Evolutionary conservation across 345 rosid species (phyloP), one percentile per base, ranked within the genome.

Genomic region (Syzygium aqueum): DNA sequence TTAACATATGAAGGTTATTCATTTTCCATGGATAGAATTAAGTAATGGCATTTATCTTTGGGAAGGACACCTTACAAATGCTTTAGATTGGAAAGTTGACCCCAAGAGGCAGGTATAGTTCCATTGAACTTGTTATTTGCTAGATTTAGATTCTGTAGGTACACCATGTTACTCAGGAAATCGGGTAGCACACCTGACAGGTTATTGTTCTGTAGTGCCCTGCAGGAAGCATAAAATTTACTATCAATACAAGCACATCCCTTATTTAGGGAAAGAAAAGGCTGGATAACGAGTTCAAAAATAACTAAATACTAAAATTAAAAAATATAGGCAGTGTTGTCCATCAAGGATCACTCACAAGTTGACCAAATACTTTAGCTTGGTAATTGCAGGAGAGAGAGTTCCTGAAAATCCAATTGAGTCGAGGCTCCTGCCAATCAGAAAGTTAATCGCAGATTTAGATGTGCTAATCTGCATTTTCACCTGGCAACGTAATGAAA

Each of bases 331-430:
- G 43, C 50, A 37, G 21, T 57, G 11, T 85, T 43, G 61, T 27
- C 54, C 83, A 84, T 85, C 87, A 87, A 84, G 59, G 51, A 65
- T 78, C 73, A 89, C 96, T 94, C 92, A 97, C 98, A 97, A 90
- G 78, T 90, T 94, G 87, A 90, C 94, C 92, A 96, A 91, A 89
- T 90, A 93, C 95, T 93, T 94, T 82, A 97, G 92, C 90, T 92
- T 94, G 84, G 92, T 92, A 51, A 97, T 93, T 43, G 95, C 91
- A 88, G 93, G 93, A 30, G 97, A 95, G 87, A 97, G 92, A 87
- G 92, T 95, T 93, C 99, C 98, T 1, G 95, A 90, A 89, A 97
- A 93, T 90, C 96, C 99, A 88, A 59, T 93, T 87, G 99, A 95
- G 80, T 89, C 93, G 85, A 96, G 91, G 86, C 65, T 94, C 92